phyloP scores from a whole-genome alignment of 257 asterid genomes.

The Penstemon newberryi region DNA sequence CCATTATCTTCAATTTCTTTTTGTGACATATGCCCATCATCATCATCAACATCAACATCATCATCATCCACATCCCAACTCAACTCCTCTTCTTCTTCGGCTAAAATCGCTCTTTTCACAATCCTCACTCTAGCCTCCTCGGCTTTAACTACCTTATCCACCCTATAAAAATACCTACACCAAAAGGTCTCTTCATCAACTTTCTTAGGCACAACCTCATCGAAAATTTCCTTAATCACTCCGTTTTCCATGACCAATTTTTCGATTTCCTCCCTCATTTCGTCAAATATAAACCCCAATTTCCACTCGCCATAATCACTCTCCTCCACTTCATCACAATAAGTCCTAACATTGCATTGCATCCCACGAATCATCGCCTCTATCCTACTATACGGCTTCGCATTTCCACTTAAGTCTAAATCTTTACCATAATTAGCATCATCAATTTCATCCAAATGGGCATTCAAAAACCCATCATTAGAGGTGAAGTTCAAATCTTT shows the following conservation, averaged over 20 bases:
- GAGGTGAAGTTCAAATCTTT: slow-evolving; percentile 57
- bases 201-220: slow-evolving; percentile 60
- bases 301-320: slow-evolving; percentile 60
- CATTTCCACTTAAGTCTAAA: slow-evolving; percentile 23
- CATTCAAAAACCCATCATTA: slow-evolving; percentile 34
- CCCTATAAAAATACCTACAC: slow-evolving; percentile 82
- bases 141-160: slow-evolving; percentile 50
- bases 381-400: slow-evolving; percentile 72
- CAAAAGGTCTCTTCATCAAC: slow-evolving; percentile 73
- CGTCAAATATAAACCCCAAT: slow-evolving; percentile 61
- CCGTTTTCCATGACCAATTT: slow-evolving; percentile 47
- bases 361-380: slow-evolving; percentile 55
- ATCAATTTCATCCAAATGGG: slow-evolving; percentile 35
- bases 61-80: slow-evolving; percentile 81
- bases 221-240: slow-evolving; percentile 51
- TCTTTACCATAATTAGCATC: slow-evolving; percentile 31
- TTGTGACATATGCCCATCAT: slow-evolving; percentile 7
- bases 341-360: slow-evolving; percentile 69
- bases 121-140: slow-evolving; percentile 69
- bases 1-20: slow-evolving; percentile 36
- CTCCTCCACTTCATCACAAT: slow-evolving; percentile 67
- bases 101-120: slow-evolving; percentile 58
- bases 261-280: slow-evolving; percentile 53
- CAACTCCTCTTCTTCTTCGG: slow-evolving; percentile 75
- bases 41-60: slow-evolving; percentile 2